Evolutionary conservation across 2,329 filamentous ascomycete species (phyloP), one percentile per base, ranked within the genome.

Genomic region (Sarocladium brachiariae): DNA sequence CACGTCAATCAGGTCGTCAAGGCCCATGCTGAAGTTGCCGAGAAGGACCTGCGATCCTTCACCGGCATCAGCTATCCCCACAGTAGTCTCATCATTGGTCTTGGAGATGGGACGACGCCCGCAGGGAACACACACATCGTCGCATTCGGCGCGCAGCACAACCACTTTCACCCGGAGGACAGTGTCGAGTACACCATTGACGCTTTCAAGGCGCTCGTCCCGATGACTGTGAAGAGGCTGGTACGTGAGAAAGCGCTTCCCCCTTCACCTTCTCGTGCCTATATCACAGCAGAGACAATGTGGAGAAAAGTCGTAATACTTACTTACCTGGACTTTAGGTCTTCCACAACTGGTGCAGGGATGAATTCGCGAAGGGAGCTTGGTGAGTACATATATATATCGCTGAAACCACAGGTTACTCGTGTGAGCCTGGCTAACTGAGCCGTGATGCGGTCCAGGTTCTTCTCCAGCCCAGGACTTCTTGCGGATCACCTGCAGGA

Each of bases 281-380:
- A n/a, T n/a, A n/a, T n/a, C n/a, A n/a, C n/a, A n/a, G n/a, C n/a
- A n/a, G 34, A 31, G 8, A 14, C 34, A 38, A 7, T 38, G 8
- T n/a, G 7, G 7, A 18, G 9, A 38, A 16, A 13, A 38, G 7
- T 13, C 11, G 34, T 16, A 18, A 18, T 10, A 16, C 16, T 18
- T 9, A 18, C 10, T 41, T 21, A 10, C 16, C 6, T 30, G 6
- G 16, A n/a, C n/a, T n/a, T n/a, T 16, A 47, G 62, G 68, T 74
- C 0, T 75, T 74, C 35, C 72, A 76, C 43, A 74, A 76, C 51
- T 76, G 73, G 73, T 65, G 61, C 8, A 70, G 68, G 41, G 73
- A 76, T 39, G 65, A 71, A 24, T 76, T 69, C 49, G 66, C 72
- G 0, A 70, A 73, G 51, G 71, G 72, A 2, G 71, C 70, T 4